Evolutionary conservation across 306 rosid genomes (phyloP).

Genomic region (Purshia tridentata): DNA sequence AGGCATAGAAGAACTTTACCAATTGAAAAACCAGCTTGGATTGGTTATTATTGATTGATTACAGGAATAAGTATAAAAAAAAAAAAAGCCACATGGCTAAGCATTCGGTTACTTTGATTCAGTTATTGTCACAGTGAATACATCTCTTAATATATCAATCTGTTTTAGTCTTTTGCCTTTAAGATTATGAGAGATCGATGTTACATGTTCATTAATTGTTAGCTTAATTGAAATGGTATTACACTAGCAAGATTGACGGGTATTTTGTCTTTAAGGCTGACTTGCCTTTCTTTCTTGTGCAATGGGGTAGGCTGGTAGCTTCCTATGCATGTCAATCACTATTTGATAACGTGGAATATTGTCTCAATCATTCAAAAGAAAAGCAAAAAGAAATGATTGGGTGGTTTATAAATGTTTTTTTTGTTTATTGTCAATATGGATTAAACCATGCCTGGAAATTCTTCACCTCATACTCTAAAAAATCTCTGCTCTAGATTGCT

Average conservation of each 20-base stretch:
- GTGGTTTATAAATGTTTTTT: not conserved
- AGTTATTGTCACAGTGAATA: not conserved
- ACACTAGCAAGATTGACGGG: not conserved
- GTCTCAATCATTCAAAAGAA: not conserved
- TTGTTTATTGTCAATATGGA: not conserved
- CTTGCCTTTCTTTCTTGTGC: not conserved
- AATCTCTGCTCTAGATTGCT: not conserved
- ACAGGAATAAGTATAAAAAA: not conserved
- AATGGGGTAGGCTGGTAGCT: not conserved
- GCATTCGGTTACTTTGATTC: not conserved
- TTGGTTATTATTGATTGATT: slow-evolving; percentile 1
- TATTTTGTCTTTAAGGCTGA: not conserved
- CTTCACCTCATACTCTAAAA: not conserved
- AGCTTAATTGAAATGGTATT: not conserved
- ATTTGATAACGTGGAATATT: not conserved
- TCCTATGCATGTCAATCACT: not conserved
- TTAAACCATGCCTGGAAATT: not conserved
- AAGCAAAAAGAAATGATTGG: no score
- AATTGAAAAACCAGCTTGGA: slow-evolving; percentile 5
- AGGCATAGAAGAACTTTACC: slow-evolving; percentile 12
- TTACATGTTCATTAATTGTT: not conserved
- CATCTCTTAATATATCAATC: not conserved
- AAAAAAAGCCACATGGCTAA: not conserved
- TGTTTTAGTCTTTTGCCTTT: not conserved
- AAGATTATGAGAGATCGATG: not conserved